Evolutionary conservation across 2,329 filamentous ascomycete species (phyloP).

Genomic region (Dryadomyces quercus-mongolicae): DNA sequence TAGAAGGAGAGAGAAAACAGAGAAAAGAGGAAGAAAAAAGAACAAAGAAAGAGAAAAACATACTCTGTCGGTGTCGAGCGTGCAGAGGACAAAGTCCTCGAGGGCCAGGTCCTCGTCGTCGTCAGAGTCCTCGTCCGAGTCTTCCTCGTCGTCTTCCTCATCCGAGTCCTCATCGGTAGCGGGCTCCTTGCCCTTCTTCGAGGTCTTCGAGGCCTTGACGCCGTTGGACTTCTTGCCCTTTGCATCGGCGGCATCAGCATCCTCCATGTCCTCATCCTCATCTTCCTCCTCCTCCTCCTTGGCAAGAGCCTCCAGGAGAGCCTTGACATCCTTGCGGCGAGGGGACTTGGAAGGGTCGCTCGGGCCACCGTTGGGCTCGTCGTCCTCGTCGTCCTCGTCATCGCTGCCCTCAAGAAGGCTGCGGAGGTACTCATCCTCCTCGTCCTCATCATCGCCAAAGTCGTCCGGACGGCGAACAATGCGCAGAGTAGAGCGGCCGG

Average conservation of each 20-base stretch:
- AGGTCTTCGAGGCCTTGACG: neutral
- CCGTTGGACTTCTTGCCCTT: slow-evolving; percentile 16
- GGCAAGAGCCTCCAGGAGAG: slow-evolving; percentile 59
- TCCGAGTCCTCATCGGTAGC: slow-evolving; percentile 11
- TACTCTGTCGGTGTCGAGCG: slow-evolving; percentile 86
- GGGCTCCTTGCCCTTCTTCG: slow-evolving; percentile 14
- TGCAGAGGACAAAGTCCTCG: slow-evolving; percentile 91
- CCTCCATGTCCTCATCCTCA: slow-evolving; percentile 36
- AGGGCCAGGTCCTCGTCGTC: slow-evolving; percentile 55
- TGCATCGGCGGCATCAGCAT: slow-evolving; percentile 31
- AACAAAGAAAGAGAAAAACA: slow-evolving; percentile 17
- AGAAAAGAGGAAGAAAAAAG: neutral
- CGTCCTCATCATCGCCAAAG: slow-evolving; percentile 37
- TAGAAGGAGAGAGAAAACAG: neutral
- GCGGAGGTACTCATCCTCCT: slow-evolving; percentile 51
- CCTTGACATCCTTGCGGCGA: slow-evolving; percentile 63
- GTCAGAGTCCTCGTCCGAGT: slow-evolving; percentile 33
- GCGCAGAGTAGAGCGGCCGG: slow-evolving; percentile 78
- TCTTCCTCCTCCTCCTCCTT: slow-evolving; percentile 49
- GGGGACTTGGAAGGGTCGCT: slow-evolving; percentile 82
- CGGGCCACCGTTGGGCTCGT: slow-evolving; percentile 76
- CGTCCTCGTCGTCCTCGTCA: slow-evolving; percentile 39
- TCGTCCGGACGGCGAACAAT: slow-evolving; percentile 59
- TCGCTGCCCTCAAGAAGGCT: slow-evolving; percentile 37
- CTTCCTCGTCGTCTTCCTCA: slow-evolving; percentile 28